Percentiles rank a stretch among this genome's conserved stretches.
phyloP scores from a whole-genome alignment of 192 early-diverging fungal genomes.

The Piromyces finnis region DNA sequence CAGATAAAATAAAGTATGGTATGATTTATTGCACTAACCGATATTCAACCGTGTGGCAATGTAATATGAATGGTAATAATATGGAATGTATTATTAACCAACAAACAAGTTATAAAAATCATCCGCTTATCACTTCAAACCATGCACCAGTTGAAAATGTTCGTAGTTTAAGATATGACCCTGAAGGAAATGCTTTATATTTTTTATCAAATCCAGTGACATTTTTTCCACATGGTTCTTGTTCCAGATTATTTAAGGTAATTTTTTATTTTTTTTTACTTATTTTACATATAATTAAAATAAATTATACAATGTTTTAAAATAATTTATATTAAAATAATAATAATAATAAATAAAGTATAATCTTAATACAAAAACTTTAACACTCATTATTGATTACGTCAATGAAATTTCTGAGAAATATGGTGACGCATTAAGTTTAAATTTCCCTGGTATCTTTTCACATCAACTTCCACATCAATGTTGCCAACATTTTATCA shows the following conservation, averaged over 20 bases:
- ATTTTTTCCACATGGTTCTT: not conserved
- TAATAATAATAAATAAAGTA: too few relatives aligned
- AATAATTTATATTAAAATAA: too few relatives aligned
- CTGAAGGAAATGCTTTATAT: not conserved
- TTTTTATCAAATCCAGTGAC: not conserved
- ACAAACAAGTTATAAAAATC: not conserved
- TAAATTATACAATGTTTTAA: too few relatives aligned
- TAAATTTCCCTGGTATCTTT: too few relatives aligned
- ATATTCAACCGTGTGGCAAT: not conserved
- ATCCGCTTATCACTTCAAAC: not conserved
- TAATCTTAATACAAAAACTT: too few relatives aligned
- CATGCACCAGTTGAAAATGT: not conserved
- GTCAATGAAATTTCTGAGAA: too few relatives aligned
- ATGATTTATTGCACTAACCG: not conserved
- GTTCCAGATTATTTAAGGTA: not conserved
- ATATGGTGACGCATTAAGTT: too few relatives aligned
- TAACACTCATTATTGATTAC: too few relatives aligned
- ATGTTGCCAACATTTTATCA: too few relatives aligned
- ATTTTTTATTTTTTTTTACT: too few relatives aligned
- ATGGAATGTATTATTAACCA: not conserved
- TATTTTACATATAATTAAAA: too few relatives aligned
- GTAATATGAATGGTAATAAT: not conserved
- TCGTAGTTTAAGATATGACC: not conserved
- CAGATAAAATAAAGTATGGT: not conserved
- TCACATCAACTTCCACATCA: too few relatives aligned